Evolutionary conservation across 140 eudicot genomes (phyloP).

Genomic region (Anethum foeniculum): DNA sequence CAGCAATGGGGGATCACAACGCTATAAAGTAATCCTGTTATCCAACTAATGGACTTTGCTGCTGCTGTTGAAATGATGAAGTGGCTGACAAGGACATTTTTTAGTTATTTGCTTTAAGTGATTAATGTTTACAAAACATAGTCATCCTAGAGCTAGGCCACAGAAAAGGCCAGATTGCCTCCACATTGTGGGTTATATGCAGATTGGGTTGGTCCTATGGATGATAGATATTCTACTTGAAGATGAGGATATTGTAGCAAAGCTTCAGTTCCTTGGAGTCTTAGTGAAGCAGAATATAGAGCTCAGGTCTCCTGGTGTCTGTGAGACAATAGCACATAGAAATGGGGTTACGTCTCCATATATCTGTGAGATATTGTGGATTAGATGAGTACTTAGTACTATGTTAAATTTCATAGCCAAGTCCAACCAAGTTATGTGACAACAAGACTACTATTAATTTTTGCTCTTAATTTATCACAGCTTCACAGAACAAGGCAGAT

Average conservation of each 20-base stretch:
- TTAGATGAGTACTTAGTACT: neutral
- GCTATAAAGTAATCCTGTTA: conserved; percentile 34
- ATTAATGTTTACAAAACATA: neutral
- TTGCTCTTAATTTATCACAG: neutral
- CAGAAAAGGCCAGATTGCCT: neutral
- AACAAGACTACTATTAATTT: neutral
- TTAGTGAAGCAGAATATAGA: neutral
- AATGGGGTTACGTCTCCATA: neutral
- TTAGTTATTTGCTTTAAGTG: neutral
- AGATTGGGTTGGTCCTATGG: neutral
- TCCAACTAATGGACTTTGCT: conserved; percentile 9
- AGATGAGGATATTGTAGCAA: neutral
- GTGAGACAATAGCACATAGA: neutral
- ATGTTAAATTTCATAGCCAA: neutral
- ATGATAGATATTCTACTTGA: neutral
- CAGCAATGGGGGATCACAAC: conserved; percentile 23
- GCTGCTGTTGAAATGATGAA: neutral
- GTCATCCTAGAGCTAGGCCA: neutral
- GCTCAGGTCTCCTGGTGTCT: neutral
- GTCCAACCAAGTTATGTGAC: neutral
- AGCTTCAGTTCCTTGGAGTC: neutral
- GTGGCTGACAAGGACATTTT: neutral
- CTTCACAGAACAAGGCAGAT: neutral
- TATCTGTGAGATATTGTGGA: neutral
- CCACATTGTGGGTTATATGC: neutral